A percentile compares a stretch with the other conserved stretches of the same genome.
Evolutionary conservation across 495 filamentous ascomycete species (phyloP).

Genomic region (Rostrohypoxylon terebratum): DNA sequence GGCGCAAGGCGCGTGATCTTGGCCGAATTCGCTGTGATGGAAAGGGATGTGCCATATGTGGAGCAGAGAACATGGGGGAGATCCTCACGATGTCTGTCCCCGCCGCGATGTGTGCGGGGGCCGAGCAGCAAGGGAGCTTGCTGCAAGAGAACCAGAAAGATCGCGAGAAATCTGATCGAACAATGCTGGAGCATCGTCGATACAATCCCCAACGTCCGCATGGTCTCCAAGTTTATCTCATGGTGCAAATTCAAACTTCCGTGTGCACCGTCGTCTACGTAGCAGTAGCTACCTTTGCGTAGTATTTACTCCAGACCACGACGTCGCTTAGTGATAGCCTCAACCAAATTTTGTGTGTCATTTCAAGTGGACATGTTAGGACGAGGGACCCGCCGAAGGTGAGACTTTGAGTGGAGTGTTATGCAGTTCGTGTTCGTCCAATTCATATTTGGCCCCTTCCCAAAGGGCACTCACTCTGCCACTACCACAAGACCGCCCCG

Average conservation of each 20-base stretch:
- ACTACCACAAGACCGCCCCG: neutral
- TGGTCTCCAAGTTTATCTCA: neutral
- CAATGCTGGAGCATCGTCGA: neutral
- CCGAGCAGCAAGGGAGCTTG: neutral
- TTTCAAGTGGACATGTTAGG: neutral
- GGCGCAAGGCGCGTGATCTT: constrained; percentile 2
- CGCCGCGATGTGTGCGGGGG: neutral
- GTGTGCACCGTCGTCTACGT: neutral
- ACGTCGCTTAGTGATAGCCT: neutral
- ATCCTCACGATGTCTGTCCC: constrained; percentile 1
- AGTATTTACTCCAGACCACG: neutral
- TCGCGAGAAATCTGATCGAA: neutral
- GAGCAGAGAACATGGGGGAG: neutral
- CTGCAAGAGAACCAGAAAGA: neutral
- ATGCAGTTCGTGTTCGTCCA: neutral
- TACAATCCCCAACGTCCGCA: neutral
- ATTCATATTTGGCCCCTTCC: neutral
- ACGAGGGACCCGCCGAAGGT: neutral
- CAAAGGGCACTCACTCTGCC: neutral
- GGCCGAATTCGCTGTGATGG: neutral
- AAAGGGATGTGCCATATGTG: constrained; percentile 6
- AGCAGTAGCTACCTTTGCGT: neutral
- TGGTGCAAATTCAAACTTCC: neutral
- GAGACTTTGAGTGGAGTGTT: neutral
- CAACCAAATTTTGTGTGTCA: neutral